Percentiles rank a stretch among this genome's conserved stretches.
These are phyloP conservation scores for Colletotrichum lini DNA, from an alignment of 2,329 filamentous ascomycete species.

Conservation along the genomic window DNA sequence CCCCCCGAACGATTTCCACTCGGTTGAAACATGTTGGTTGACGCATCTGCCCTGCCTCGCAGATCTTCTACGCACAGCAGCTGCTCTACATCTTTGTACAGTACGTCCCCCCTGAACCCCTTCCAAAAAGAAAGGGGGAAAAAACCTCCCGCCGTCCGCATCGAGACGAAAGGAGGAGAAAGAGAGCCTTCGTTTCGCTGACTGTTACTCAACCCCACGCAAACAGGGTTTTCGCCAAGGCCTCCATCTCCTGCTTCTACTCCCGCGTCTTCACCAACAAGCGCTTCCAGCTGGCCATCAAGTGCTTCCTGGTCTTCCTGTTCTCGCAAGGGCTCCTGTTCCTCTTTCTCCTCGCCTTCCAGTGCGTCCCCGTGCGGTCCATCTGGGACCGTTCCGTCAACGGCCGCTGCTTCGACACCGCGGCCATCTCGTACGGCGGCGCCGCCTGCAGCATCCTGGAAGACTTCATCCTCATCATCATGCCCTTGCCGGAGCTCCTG, in stretches of 20 bases:
- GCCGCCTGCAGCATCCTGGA: slow-evolving; percentile 41
- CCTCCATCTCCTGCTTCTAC: slow-evolving; percentile 46
- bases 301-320: slow-evolving; percentile 19
- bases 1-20: too few relatives aligned
- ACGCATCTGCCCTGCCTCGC: not conserved
- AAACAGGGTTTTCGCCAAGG: slow-evolving; percentile 43
- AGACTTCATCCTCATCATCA: slow-evolving; percentile 38
- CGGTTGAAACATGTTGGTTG: not conserved
- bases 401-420: slow-evolving; percentile 29
- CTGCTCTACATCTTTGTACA: slow-evolving; percentile 47
- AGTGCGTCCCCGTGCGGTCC: slow-evolving; percentile 42
- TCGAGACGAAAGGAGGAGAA: too few relatives aligned
- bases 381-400: slow-evolving; percentile 40
- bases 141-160: too few relatives aligned
- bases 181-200: too few relatives aligned
- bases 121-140: too few relatives aligned
- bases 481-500: slow-evolving; percentile 41
- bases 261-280: slow-evolving; percentile 42
- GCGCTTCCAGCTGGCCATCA: slow-evolving; percentile 33
- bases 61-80: slow-evolving; percentile 44
- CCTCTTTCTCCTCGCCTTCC: slow-evolving; percentile 43
- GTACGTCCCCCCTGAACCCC: not conserved
- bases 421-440: slow-evolving; percentile 32
- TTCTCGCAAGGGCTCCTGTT: slow-evolving; percentile 39
- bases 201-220: not conserved